A percentile compares a stretch with the other conserved stretches of the same genome.
Evolutionary conservation across 2,329 filamentous ascomycete species (phyloP).

Genomic region (Calonectria naviculata): DNA sequence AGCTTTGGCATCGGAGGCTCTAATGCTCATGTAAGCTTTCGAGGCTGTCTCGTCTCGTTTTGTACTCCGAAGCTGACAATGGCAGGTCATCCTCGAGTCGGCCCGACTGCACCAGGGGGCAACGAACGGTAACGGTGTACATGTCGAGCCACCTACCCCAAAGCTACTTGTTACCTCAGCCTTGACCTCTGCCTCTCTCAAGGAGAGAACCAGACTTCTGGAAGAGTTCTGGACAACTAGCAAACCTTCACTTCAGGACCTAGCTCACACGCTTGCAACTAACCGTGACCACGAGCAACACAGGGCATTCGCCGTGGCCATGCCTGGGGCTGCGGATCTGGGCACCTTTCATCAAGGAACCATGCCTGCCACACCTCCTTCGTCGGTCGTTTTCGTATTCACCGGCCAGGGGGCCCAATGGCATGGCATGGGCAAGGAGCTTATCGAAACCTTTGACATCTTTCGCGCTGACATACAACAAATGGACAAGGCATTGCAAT

Average conservation of each 20-base stretch:
- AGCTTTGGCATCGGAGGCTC: conserved; percentile 42
- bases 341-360: background rate
- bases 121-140: background rate
- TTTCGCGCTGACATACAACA: conserved; percentile 9
- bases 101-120: background rate
- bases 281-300: background rate
- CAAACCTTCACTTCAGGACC: background rate
- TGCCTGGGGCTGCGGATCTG: background rate
- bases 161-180: background rate
- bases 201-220: background rate
- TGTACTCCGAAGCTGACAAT: background rate
- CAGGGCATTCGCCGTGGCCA: background rate
- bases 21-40: conserved; percentile 34
- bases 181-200: background rate
- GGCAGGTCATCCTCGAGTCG: background rate
- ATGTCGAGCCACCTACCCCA: background rate
- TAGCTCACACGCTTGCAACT: background rate
- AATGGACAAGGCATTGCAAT: conserved; percentile 10
- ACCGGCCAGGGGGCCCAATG: conserved; percentile 49
- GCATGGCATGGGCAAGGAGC: conserved; percentile 41
- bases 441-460: conserved; percentile 26
- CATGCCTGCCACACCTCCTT: background rate
- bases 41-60: background rate
- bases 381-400: conserved; percentile 34
- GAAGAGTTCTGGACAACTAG: background rate